These are phyloP conservation scores for Eimeria maxima DNA, from an alignment of 169 alveolate species.

Conservation along the genomic window DNA sequence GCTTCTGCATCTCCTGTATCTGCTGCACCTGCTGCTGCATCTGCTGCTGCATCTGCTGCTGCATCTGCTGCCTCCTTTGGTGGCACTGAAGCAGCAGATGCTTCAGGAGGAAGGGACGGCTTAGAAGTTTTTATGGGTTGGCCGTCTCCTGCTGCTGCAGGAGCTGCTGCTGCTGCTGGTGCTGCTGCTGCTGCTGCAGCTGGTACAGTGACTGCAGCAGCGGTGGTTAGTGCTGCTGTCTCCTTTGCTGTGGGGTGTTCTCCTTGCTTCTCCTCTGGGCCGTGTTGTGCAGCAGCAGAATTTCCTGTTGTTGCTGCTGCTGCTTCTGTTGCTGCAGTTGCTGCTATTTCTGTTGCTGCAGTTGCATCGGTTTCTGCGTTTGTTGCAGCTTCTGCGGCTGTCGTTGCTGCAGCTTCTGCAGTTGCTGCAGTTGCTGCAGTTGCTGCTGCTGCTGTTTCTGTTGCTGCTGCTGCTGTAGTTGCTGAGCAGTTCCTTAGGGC, in stretches of 20 bases:
- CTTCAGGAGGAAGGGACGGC: not conserved
- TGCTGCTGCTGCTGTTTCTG: not conserved
- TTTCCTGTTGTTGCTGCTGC: not conserved
- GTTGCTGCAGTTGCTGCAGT: not conserved
- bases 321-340: not conserved
- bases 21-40: not conserved
- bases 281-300: not conserved
- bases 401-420: not conserved
- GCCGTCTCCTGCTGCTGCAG: not conserved
- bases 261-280: not conserved
- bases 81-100: not conserved
- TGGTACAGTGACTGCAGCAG: not conserved
- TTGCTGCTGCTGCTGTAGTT: slow-evolving; percentile 1
- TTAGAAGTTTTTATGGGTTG: not conserved
- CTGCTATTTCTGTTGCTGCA: not conserved
- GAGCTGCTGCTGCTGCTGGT: too few relatives aligned
- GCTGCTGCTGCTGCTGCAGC: slow-evolving; percentile 19
- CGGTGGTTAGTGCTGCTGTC: not conserved
- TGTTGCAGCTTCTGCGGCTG: not conserved
- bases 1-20: not conserved
- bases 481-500: too few relatives aligned
- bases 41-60: not conserved
- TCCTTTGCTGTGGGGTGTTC: not conserved
- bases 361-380: not conserved
- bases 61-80: not conserved